Evolutionary conservation across 441 rosid species (phyloP).

Genomic region (Adansonia madagascariensis): DNA sequence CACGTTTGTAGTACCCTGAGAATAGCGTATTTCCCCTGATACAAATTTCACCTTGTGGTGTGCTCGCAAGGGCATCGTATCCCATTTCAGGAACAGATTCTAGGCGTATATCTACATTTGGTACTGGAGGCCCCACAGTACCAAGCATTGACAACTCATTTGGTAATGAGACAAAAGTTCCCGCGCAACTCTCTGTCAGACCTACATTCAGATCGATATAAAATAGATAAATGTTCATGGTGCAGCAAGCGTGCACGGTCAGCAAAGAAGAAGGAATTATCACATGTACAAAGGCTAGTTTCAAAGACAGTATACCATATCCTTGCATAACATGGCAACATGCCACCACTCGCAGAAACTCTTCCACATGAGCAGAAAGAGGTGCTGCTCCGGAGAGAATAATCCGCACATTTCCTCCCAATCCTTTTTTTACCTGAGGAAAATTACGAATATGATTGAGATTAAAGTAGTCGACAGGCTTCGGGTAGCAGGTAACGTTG

Average conservation of each 20-base stretch:
- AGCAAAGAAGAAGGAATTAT: too few relatives aligned
- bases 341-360: conserved; percentile 88
- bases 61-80: conserved; percentile 80
- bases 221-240: not conserved
- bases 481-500: too few relatives aligned
- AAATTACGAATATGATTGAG: conserved; percentile 21
- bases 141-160: conserved; percentile 83
- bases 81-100: conserved; percentile 95
- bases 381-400: conserved; percentile 97
- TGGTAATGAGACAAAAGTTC: conserved; percentile 88
- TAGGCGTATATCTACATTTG: conserved; percentile 84
- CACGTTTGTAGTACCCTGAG: conserved; percentile 86
- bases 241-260: not conserved
- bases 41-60: conserved; percentile 88
- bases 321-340: conserved; percentile 96
- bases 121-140: conserved; percentile 96
- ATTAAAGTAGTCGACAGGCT: conserved; percentile 3
- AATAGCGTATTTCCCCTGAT: conserved; percentile 73
- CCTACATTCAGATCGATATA: conserved; percentile 48
- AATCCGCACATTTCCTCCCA: conserved; percentile 84
- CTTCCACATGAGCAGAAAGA: conserved; percentile 79
- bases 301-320: conserved; percentile 62
- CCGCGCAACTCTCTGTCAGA: conserved; percentile 94
- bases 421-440: conserved; percentile 57
- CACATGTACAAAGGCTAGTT: not conserved